phyloP scores from a whole-genome alignment of 2,329 filamentous ascomycete species.

The Falciphora oryzae region DNA sequence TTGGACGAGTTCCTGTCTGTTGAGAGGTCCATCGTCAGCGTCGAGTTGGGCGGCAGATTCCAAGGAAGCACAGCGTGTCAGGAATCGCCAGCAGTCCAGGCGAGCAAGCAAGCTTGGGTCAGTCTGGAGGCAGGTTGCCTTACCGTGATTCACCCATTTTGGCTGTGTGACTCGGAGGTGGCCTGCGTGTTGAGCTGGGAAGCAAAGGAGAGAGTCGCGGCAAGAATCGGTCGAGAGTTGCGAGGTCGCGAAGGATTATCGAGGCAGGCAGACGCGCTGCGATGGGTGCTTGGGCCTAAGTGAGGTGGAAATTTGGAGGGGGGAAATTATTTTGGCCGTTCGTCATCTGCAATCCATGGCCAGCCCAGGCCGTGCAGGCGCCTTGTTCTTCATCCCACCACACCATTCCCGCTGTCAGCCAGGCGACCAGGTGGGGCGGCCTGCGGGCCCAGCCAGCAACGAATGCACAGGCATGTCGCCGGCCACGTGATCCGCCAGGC shows the following conservation, averaged over 20 bases:
- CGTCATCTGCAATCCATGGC: neutral
- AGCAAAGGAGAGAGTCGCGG: neutral
- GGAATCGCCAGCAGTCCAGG: neutral
- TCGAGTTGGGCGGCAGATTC: neutral
- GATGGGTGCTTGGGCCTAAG: neutral
- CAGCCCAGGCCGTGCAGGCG: neutral
- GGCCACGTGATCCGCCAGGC: neutral
- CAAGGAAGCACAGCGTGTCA: neutral
- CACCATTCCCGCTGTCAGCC: neutral
- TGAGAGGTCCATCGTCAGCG: neutral
- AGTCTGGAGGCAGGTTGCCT: neutral
- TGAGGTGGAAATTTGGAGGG: neutral
- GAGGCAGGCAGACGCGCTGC: neutral
- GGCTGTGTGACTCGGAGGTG: neutral
- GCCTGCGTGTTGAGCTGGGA: neutral
- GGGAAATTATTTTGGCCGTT: slow-evolving; percentile 1
- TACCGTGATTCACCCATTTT: slow-evolving; percentile 7
- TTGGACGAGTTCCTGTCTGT: slow-evolving; percentile 88
- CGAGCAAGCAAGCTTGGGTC: neutral
- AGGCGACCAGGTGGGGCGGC: neutral
- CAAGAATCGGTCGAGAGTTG: neutral
- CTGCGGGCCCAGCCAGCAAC: neutral
- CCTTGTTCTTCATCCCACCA: neutral
- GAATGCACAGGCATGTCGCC: neutral
- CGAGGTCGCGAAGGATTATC: neutral